Evolutionary conservation across 805 yeast species (phyloP), one percentile per base, ranked within the genome.

Genomic region (Debaryomyces maramus): DNA sequence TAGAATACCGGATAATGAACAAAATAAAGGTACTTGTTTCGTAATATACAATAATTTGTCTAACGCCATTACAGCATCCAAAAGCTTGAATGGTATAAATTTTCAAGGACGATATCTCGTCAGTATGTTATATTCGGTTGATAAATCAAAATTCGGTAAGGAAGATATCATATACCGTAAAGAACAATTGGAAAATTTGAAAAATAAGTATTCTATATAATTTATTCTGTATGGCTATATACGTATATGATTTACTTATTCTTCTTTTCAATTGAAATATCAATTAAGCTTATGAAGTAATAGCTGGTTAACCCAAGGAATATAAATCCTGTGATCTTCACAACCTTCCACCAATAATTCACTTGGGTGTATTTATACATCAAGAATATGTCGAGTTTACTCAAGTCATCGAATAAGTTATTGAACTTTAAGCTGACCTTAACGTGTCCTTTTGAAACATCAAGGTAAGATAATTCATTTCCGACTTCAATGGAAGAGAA

Each of bases 381-480:
- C 40, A 90, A 71, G 36, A 75, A 63, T 3, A 89, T 61, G 32
- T 78, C 78, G 13, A 79, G 66, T 29, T 65, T 66, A 44, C 75
- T 69, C 56, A 86, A 71, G 42, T 81, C 88, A 58, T 85, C 95
- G 40, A 85, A 75, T 45, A 90, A 53, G 60, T 86, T 83, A 13
- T 60, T 57, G 59, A 71, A 85, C 18, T 62, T 62, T 34, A 89
- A 61, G 11, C 82, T 75, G 10, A 86, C 75, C 47, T 85, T 83
- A 13, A 87, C 80, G 53, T 91, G 95, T 18, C 98, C 97, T 18
- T 72, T 64, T 18, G 78, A 65, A 48, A 83, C 71, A 60, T 91
- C 99, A 48, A 91, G 78, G 61, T 76, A 85, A 3, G 86, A 81
- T 38, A 67, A 61, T 53, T 75, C 74, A 38, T 57, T 47, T n/a